A percentile compares a stretch with the other conserved stretches of the same genome.
Evolutionary conservation across 192 early-diverging fungal genomes (phyloP).

Genomic region (Coemansia sp.): DNA sequence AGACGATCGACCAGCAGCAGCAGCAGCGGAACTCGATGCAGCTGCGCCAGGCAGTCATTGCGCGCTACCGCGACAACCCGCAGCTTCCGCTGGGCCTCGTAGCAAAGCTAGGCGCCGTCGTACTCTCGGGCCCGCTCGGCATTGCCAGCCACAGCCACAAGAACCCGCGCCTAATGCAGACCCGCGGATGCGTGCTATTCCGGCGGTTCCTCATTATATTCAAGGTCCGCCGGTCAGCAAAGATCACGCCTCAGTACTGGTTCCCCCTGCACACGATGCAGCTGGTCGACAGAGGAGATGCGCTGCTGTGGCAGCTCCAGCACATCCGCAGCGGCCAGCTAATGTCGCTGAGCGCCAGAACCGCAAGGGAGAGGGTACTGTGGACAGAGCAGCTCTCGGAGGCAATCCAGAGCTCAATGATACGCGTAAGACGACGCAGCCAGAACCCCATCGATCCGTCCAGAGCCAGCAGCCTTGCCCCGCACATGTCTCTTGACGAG

Average conservation of each 20-base stretch:
- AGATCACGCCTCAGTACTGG: constrained; percentile 63
- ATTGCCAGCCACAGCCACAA: constrained; percentile 20
- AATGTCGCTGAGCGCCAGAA: constrained; percentile 59
- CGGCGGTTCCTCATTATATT: constrained; percentile 60
- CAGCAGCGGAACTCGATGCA: constrained; percentile 29
- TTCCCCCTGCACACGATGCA: constrained; percentile 62
- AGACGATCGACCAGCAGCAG: constrained; percentile 37
- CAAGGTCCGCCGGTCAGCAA: constrained; percentile 48
- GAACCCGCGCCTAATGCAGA: not conserved
- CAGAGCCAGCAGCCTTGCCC: not conserved
- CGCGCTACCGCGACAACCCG: constrained; percentile 34
- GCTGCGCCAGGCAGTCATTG: constrained; percentile 24
- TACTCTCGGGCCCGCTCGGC: constrained; percentile 40
- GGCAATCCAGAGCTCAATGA: constrained; percentile 41
- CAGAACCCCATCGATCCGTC: not conserved
- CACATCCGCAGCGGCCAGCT: constrained; percentile 40
- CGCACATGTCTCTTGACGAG: not conserved
- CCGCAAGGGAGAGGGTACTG: constrained; percentile 54
- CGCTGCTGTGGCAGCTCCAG: constrained; percentile 33
- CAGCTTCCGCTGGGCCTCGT: constrained; percentile 40
- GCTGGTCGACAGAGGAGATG: constrained; percentile 52
- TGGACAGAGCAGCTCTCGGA: constrained; percentile 54
- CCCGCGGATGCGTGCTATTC: constrained; percentile 63
- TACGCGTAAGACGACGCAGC: not conserved
- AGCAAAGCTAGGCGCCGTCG: constrained; percentile 32